Percentiles rank a stretch among this genome's conserved stretches.
Evolutionary conservation across 768 basidiomycete species (phyloP).

Genomic region (Coprinopsis sp.): DNA sequence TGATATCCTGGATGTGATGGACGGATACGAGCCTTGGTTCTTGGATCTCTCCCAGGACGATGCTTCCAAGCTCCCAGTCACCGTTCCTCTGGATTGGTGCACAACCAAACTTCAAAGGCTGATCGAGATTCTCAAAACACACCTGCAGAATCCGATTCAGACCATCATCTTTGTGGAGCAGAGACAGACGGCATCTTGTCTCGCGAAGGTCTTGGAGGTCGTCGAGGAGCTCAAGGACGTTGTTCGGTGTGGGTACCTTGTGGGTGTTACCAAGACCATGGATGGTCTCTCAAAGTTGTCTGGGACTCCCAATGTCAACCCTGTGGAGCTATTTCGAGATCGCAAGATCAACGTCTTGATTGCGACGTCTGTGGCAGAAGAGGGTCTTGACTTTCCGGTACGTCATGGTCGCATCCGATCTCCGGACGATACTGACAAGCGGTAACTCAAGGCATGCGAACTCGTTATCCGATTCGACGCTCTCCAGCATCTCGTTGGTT

Average conservation of each 20-base stretch:
- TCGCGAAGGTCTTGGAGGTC: slow-evolving; percentile 59
- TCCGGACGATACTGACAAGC: slow-evolving; percentile 5
- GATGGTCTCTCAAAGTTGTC: slow-evolving; percentile 37
- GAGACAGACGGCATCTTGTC: slow-evolving; percentile 68
- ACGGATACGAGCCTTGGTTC: slow-evolving; percentile 47
- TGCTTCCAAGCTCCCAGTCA: slow-evolving; percentile 30
- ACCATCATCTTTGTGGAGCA: slow-evolving; percentile 87
- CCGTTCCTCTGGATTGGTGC: slow-evolving; percentile 57
- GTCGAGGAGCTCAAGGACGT: slow-evolving; percentile 53
- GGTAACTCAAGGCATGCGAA: slow-evolving; percentile 60
- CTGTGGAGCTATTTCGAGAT: slow-evolving; percentile 60
- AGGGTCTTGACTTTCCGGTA: slow-evolving; percentile 87
- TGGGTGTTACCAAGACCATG: slow-evolving; percentile 59
- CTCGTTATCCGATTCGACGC: slow-evolving; percentile 83
- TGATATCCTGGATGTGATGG: slow-evolving; percentile 33
- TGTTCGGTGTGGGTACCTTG: slow-evolving; percentile 59
- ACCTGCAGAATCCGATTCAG: slow-evolving; percentile 58
- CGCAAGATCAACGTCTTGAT: slow-evolving; percentile 67
- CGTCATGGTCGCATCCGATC: slow-evolving; percentile 13
- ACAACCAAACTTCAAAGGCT: slow-evolving; percentile 68
- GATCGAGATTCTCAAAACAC: slow-evolving; percentile 52
- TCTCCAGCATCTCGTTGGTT: slow-evolving; percentile 78
- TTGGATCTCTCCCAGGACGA: slow-evolving; percentile 27
- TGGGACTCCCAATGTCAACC: slow-evolving; percentile 49
- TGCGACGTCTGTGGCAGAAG: slow-evolving; percentile 86